Conservation (phyloP, 2,329 filamentous ascomycete species). For the Fusarium bactridioides region DNA sequence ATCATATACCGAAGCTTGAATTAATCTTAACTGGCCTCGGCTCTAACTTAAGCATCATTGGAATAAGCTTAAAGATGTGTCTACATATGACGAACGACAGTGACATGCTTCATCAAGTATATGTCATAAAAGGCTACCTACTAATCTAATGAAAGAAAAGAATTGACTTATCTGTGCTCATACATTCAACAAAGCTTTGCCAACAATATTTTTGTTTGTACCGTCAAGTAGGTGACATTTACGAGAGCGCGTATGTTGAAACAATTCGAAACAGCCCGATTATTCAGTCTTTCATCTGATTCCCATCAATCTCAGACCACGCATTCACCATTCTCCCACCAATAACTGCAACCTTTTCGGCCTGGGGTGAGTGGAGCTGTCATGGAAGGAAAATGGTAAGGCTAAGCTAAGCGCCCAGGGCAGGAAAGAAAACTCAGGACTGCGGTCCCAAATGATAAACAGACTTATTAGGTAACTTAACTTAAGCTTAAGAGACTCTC, state of each 20-base stretch:
- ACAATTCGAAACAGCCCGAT: neutral
- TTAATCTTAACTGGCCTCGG: neutral
- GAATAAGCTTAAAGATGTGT: neutral
- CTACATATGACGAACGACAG: neutral
- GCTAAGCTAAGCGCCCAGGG: neutral
- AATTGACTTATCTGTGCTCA: neutral
- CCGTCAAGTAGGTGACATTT: neutral
- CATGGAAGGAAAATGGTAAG: neutral
- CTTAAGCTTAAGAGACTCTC: neutral
- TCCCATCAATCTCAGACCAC: neutral
- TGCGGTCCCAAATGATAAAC: neutral
- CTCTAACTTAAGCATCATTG: neutral
- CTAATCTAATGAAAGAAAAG: too few relatives aligned
- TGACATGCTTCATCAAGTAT: neutral
- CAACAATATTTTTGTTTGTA: neutral
- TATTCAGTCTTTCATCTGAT: neutral
- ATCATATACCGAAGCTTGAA: neutral
- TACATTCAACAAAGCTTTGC: neutral
- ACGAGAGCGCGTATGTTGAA: neutral
- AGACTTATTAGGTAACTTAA: neutral
- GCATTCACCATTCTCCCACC: neutral
- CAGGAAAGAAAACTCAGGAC: neutral
- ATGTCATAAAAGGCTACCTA: neutral
- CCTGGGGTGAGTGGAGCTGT: neutral
- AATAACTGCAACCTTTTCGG: neutral